Conservation (phyloP, 495 filamentous ascomycete species). For the Neurospora intermedia region DNA sequence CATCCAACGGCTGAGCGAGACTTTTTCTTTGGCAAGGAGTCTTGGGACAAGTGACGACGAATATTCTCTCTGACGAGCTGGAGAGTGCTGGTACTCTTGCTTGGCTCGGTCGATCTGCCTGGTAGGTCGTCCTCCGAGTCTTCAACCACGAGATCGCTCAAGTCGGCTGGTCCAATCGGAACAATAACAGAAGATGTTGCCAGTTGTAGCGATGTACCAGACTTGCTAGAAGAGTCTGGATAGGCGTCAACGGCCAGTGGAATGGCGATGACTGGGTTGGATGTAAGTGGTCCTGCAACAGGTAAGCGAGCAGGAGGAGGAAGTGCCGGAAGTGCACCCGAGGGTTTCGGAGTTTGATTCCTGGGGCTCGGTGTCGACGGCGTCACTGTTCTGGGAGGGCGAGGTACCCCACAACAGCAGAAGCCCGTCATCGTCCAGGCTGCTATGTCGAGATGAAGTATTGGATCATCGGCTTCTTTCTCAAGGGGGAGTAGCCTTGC, state of each 20-base stretch:
- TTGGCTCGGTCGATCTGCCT: slow-evolving; percentile 5
- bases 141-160: slow-evolving; percentile 27
- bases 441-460: not conserved
- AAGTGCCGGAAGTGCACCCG: slow-evolving; percentile 7
- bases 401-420: slow-evolving; percentile 27
- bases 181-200: slow-evolving; percentile 1
- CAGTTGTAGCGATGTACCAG: slow-evolving; percentile 5
- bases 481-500: not conserved
- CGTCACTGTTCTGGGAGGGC: slow-evolving; percentile 18
- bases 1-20: slow-evolving; percentile 31
- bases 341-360: slow-evolving; percentile 3
- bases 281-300: slow-evolving; percentile 10
- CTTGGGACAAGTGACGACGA: slow-evolving; percentile 36
- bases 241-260: not conserved
- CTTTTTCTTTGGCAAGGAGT: slow-evolving; percentile 26
- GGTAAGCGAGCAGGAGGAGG: slow-evolving; percentile 15
- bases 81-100: slow-evolving; percentile 26
- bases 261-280: slow-evolving; percentile 8
- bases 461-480: not conserved
- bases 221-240: not conserved
- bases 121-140: slow-evolving; percentile 28
- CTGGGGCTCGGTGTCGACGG: slow-evolving; percentile 10
- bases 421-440: slow-evolving; percentile 26
- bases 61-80: slow-evolving; percentile 30
- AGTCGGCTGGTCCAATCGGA: slow-evolving; percentile 12